Percentiles rank a stretch among this genome's conserved stretches.
These are phyloP conservation scores for Suhomyces kunorum DNA, from an alignment of 1,139 yeast species.

Conservation along the genomic window DNA sequence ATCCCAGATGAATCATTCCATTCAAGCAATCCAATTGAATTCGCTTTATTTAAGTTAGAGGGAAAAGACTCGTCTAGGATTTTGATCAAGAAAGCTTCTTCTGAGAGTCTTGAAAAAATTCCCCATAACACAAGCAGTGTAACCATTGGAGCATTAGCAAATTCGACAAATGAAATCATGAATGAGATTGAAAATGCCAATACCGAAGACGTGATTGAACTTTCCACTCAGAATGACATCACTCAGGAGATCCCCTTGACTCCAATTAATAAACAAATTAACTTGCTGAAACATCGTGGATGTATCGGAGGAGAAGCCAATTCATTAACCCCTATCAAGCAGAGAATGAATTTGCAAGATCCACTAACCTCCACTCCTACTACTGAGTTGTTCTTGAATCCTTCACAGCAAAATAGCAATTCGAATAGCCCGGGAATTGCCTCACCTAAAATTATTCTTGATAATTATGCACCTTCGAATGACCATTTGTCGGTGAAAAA, in stretches of 20 bases:
- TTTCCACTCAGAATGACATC: conserved; percentile 22
- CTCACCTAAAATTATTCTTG: conserved; percentile 42
- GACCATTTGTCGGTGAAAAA: conserved; percentile 37
- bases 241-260: conserved; percentile 34
- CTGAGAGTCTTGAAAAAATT: not conserved
- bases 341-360: conserved; percentile 3
- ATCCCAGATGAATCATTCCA: conserved; percentile 75
- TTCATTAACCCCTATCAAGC: conserved; percentile 11
- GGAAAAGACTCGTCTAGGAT: conserved; percentile 47
- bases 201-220: conserved; percentile 38
- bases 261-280: conserved; percentile 18
- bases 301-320: not conserved
- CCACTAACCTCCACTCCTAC: conserved; percentile 22
- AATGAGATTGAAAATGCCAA: conserved; percentile 44
- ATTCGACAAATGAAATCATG: conserved; percentile 39
- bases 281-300: not conserved
- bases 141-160: conserved; percentile 5
- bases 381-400: conserved; percentile 11
- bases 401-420: conserved; percentile 12
- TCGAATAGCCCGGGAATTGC: conserved; percentile 18
- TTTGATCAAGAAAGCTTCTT: conserved; percentile 1
- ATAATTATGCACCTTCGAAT: conserved; percentile 35
- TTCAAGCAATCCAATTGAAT: conserved; percentile 62
- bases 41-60: conserved; percentile 74
- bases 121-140: conserved; percentile 6